Conservation (phyloP, 140 eudicot species). For the Oenanthe javanica region DNA sequence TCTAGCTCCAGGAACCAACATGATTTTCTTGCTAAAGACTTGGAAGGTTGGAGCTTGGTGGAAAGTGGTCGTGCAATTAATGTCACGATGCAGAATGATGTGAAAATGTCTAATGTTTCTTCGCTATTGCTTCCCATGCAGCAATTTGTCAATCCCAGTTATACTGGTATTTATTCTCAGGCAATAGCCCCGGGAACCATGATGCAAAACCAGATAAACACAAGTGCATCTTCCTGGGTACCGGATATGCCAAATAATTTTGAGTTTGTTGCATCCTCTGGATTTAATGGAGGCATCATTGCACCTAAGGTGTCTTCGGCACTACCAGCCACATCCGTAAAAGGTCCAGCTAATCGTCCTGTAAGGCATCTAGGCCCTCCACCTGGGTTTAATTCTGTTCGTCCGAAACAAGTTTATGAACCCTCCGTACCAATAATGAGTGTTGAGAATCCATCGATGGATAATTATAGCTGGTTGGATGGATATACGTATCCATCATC, state of each 20-base stretch:
- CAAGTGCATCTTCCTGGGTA: conserved; percentile 2
- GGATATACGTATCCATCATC: conserved; percentile 51
- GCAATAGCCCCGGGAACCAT: conserved; percentile 17
- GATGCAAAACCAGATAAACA: conserved; percentile 11
- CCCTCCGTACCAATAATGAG: conserved; percentile 14
- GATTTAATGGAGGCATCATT: conserved; percentile 20
- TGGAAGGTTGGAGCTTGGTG: conserved; percentile 33
- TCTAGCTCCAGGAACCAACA: conserved; percentile 31
- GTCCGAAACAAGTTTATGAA: conserved; percentile 36
- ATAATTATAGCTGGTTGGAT: conserved; percentile 53
- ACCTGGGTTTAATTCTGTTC: conserved; percentile 58
- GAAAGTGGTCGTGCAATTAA: conserved; percentile 41
- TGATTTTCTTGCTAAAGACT: conserved; percentile 22
- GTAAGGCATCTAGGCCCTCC: conserved; percentile 69
- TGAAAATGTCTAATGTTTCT: conserved; percentile 14
- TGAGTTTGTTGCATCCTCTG: conserved; percentile 23
- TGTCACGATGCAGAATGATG: conserved; percentile 20
- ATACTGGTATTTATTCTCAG: conserved; percentile 16
- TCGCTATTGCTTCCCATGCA: conserved; percentile 20
- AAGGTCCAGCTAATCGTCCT: conserved; percentile 34
- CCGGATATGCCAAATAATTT: conserved; percentile 11
- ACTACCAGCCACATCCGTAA: conserved; percentile 26
- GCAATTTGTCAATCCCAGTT: conserved; percentile 10
- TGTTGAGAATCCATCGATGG: conserved; percentile 29
- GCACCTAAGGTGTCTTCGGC: conserved; percentile 13